Percentiles rank a stretch among this genome's conserved stretches.
Conservation (phyloP, 345 rosid species). For the Cardiospermum halicacabum region DNA sequence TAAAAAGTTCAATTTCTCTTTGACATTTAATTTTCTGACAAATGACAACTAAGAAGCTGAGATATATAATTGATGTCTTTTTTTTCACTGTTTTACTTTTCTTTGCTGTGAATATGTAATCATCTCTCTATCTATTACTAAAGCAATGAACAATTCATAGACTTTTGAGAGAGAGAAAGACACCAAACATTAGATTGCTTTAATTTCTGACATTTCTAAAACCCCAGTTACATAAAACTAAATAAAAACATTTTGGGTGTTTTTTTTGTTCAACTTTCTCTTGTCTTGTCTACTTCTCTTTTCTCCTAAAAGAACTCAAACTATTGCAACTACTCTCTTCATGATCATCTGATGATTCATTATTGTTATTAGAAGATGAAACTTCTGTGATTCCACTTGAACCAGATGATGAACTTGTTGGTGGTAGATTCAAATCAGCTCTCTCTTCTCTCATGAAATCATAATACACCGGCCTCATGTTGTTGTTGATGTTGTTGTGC, state of each 20-base stretch:
- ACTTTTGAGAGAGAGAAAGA: conserved; percentile 4
- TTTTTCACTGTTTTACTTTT: conserved; percentile 1
- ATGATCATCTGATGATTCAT: conserved; percentile 54
- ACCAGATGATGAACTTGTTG: conserved; percentile 57
- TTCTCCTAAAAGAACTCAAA: conserved; percentile 49
- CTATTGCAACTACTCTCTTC: conserved; percentile 79
- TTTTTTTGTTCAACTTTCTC: neutral
- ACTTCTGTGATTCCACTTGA: conserved; percentile 86
- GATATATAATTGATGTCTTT: conserved; percentile 18
- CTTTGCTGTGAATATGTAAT: neutral
- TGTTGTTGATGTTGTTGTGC: conserved; percentile 27
- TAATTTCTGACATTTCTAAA: conserved; percentile 23
- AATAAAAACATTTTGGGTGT: conserved; percentile 1
- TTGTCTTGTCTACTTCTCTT: conserved; percentile 35
- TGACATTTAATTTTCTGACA: conserved; percentile 6
- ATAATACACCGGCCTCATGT: conserved; percentile 54
- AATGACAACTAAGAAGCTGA: conserved; percentile 17
- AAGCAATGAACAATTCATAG: conserved; percentile 11
- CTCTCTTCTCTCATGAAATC: conserved; percentile 66
- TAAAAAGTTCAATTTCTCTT: neutral
- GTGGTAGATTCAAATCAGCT: conserved; percentile 59
- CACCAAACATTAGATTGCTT: conserved; percentile 28
- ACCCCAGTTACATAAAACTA: conserved; percentile 19
- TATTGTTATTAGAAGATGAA: conserved; percentile 21
- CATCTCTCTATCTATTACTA: conserved; percentile 24